These are phyloP conservation scores for Vitis riparia DNA, from an alignment of 164 flowering plant genomes.

Conservation along the genomic window DNA sequence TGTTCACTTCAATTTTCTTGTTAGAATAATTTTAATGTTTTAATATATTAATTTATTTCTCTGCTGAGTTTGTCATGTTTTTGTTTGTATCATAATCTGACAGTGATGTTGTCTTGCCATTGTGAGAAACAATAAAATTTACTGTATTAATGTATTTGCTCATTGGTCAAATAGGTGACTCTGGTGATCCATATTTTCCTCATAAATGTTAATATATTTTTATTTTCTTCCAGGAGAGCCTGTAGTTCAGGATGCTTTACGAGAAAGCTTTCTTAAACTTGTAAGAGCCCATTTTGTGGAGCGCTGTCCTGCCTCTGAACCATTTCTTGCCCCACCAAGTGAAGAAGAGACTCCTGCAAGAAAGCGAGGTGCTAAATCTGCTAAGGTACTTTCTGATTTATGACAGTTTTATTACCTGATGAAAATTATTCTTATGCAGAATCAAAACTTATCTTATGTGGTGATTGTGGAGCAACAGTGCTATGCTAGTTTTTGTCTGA, in stretches of 20 bases:
- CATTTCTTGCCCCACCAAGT: constrained; percentile 39
- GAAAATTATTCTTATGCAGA: not conserved
- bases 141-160: too few relatives aligned
- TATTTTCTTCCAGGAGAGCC: constrained; percentile 29
- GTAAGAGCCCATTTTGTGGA: constrained; percentile 71
- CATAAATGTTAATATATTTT: not conserved
- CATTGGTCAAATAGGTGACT: too few relatives aligned
- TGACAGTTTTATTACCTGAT: not conserved
- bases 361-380: constrained; percentile 55
- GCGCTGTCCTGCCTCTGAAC: constrained; percentile 81
- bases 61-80: not conserved
- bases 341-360: constrained; percentile 42
- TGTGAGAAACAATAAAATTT: too few relatives aligned
- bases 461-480: not conserved
- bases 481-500: not conserved
- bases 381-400: constrained; percentile 44
- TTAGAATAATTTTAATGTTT: not conserved
- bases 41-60: not conserved
- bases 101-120: too few relatives aligned
- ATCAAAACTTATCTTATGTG: not conserved
- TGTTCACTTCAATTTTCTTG: not conserved
- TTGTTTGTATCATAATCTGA: not conserved
- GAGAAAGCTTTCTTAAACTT: constrained; percentile 55
- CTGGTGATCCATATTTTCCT: too few relatives aligned
- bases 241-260: constrained; percentile 34